Base-by-base conservation (phyloP, 176 grass and related monocot species). In the Chrysopogon serrulatus region DNA sequence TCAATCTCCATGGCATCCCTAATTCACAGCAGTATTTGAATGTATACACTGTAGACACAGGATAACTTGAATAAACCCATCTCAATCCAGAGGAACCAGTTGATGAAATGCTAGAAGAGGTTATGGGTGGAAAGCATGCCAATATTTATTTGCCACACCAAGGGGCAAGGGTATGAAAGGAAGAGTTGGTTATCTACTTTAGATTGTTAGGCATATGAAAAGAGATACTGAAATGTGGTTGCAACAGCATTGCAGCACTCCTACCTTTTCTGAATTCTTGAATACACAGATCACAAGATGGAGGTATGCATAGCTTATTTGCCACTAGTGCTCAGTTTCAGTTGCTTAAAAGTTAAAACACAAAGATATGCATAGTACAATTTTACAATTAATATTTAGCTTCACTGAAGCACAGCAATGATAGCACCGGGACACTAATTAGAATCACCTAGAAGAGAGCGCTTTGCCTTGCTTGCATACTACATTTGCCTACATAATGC, bases 51-150 rank as follows among this genome's bases (percentile, higher is more conserved):
- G n/a, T 47, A 80, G 43, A 73, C 26, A 79, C 30, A 79, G 35
- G 30, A 74, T 8, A 48, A 16, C 28, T 54, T 12, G 10, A 66
- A 54, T 3, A 67, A 74, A 73, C 64, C 28, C 57, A 81, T 3
- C 70, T 62, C 48, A 68, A 74, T 76, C 70, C 37, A 81, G 26
- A 66, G 49, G 10, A 79, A 85, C 33, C 30, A 48, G 31, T 56
- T 26, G 59, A 57, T 62, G 15, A 31, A 68, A 39, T 39, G 41
- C 6, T 45, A 59, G 8, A 88, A 56, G 68, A 34, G 6, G 68
- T 53, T 70, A 79, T 2, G 37, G 48, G 19, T 78, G 48, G 35
- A 42, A 65, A 67, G 24, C 15, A 60, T 65, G 76, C 13, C 31
- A n/a, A 59, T 67, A 17, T 80, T 68, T 16, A 37, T 53, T 53